Conservation (phyloP, 139 green algal genomes). For the Pseudopediastrum boryanum region DNA sequence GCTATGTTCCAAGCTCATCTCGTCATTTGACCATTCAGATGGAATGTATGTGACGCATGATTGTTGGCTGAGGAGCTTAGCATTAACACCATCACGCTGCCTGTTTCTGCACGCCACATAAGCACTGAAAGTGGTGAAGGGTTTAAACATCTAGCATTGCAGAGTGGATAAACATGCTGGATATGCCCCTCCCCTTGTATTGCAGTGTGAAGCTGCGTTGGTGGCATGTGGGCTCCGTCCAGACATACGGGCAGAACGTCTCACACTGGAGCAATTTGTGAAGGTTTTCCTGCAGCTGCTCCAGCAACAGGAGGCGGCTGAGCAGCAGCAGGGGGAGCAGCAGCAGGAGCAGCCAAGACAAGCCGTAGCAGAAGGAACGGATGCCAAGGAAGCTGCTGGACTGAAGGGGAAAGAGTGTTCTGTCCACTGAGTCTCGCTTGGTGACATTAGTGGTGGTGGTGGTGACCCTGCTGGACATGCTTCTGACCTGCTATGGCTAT, state of each 20-base stretch:
- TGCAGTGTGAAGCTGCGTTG: conserved; percentile 52
- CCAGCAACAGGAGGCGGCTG: background rate
- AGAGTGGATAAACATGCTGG: too few species aligned
- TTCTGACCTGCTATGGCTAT: too few species aligned
- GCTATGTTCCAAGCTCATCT: background rate
- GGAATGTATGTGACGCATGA: background rate
- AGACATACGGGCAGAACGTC: conserved; percentile 48
- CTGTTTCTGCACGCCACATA: too few species aligned
- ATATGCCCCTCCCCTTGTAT: too few species aligned
- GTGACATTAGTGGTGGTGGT: too few species aligned
- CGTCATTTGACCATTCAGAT: background rate
- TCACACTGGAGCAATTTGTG: conserved; percentile 42
- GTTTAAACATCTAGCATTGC: too few species aligned
- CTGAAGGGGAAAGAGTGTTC: too few species aligned
- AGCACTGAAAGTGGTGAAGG: too few species aligned
- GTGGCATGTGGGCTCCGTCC: conserved; percentile 2
- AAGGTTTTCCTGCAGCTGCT: conserved; percentile 33
- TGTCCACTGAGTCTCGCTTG: too few species aligned
- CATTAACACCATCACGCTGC: too few species aligned
- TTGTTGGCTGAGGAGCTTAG: background rate
- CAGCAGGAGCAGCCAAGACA: background rate
- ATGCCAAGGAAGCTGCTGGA: background rate
- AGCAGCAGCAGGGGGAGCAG: background rate
- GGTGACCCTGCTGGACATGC: too few species aligned
- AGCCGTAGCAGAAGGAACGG: background rate